A percentile compares a stretch with the other conserved stretches of the same genome.
Conservation (phyloP, 768 basidiomycete species). For the Cystobasidium ongulense region DNA sequence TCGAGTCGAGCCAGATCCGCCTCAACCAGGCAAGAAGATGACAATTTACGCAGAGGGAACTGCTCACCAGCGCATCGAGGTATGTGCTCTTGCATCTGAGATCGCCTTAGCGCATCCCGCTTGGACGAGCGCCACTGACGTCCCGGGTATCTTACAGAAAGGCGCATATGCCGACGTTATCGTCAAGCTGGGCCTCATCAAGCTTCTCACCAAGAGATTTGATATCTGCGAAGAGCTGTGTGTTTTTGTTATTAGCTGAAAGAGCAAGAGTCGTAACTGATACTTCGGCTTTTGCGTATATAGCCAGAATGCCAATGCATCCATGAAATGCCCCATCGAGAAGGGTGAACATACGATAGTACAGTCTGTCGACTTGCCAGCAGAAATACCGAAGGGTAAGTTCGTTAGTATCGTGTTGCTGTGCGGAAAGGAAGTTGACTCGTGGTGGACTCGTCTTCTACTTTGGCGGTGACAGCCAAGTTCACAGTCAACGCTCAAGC, state of each 20-base stretch:
- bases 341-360: constrained; percentile 61
- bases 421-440: not conserved
- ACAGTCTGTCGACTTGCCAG: constrained; percentile 79
- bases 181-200: constrained; percentile 90
- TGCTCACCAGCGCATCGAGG: constrained; percentile 59
- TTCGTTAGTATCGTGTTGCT: not conserved
- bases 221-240: constrained; percentile 92
- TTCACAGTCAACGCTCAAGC: constrained; percentile 64
- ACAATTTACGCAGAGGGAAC: constrained; percentile 70
- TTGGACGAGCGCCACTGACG: not conserved
- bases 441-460: not conserved
- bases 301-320: constrained; percentile 66
- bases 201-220: constrained; percentile 71
- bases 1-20: constrained; percentile 63
- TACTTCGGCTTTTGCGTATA: not conserved
- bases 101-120: too few relatives aligned
- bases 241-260: constrained; percentile 44
- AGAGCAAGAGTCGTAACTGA: not conserved
- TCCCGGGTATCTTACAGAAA: constrained; percentile 52
- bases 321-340: constrained; percentile 74
- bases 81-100: too few relatives aligned
- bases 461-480: constrained; percentile 56
- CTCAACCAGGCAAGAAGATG: constrained; percentile 72
- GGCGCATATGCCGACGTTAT: constrained; percentile 81
- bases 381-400: constrained; percentile 73